These are phyloP conservation scores for Phytophthora cactorum DNA, from an alignment of 352 stramenopile genomes.

Conservation along the genomic window DNA sequence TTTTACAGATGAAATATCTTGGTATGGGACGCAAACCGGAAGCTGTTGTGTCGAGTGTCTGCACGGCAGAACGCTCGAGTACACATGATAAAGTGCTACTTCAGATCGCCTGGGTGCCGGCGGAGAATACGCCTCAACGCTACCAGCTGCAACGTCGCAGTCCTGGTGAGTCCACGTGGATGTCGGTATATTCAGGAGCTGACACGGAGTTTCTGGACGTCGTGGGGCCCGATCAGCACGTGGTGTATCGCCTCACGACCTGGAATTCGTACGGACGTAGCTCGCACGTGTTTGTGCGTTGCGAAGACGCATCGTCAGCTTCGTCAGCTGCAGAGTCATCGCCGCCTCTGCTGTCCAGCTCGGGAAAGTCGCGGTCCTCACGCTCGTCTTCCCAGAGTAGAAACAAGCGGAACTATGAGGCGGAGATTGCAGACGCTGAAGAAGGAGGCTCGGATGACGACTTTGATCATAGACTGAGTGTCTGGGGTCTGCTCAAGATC, in stretches of 20 bases:
- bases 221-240: slow-evolving; percentile 53
- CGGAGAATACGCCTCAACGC: slow-evolving; percentile 52
- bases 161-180: slow-evolving; percentile 65
- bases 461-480: slow-evolving; percentile 23
- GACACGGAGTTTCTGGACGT: slow-evolving; percentile 81
- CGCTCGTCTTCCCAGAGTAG: slow-evolving; percentile 33
- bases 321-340: slow-evolving; percentile 19
- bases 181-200: slow-evolving; percentile 60
- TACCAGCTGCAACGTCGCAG: slow-evolving; percentile 78
- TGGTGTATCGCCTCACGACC: slow-evolving; percentile 78
- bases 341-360: slow-evolving; percentile 14
- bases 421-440: slow-evolving; percentile 16
- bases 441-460: slow-evolving; percentile 15
- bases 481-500: slow-evolving; percentile 60
- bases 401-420: slow-evolving; percentile 12
- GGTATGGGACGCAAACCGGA: slow-evolving; percentile 75
- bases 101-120: slow-evolving; percentile 64
- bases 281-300: slow-evolving; percentile 61
- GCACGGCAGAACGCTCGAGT: slow-evolving; percentile 32
- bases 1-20: slow-evolving; percentile 85
- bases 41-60: slow-evolving; percentile 50
- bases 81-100: slow-evolving; percentile 47
- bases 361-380: slow-evolving; percentile 34
- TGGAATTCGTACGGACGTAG: slow-evolving; percentile 88
- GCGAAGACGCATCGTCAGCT: slow-evolving; percentile 36